A percentile compares a stretch with the other conserved stretches of the same genome.
Evolutionary conservation across 805 yeast genomes (phyloP).

Genomic region (Komagataella phaffii): DNA sequence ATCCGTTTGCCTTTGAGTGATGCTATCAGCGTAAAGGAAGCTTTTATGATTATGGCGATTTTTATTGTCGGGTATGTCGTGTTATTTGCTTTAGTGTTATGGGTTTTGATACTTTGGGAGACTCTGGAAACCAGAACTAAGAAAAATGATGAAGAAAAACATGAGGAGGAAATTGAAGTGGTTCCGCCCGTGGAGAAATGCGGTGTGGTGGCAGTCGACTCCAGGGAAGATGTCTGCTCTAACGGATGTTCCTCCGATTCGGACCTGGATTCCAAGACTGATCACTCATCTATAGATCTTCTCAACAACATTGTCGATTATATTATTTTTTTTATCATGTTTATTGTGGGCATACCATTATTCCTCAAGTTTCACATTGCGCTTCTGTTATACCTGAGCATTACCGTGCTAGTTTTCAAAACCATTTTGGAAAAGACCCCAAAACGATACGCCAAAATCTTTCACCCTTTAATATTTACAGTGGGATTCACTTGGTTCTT

Average conservation of each 20-base stretch:
- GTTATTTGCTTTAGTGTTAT: conserved; percentile 35
- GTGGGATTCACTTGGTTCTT: conserved; percentile 52
- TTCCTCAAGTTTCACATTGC: conserved; percentile 45
- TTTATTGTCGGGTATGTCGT: conserved; percentile 52
- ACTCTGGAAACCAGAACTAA: conserved; percentile 3
- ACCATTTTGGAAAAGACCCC: conserved; percentile 31
- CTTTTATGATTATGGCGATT: conserved; percentile 61
- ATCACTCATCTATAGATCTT: conserved; percentile 10
- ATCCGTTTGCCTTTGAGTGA: conserved; percentile 56
- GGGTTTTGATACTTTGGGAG: conserved; percentile 18
- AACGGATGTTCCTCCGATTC: not conserved
- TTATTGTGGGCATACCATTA: conserved; percentile 44
- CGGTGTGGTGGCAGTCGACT: not conserved
- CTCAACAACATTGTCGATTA: conserved; percentile 39
- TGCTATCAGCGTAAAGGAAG: conserved; percentile 54
- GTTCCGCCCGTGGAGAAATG: not conserved
- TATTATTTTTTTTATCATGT: conserved; percentile 30
- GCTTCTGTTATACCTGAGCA: conserved; percentile 48
- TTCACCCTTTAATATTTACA: conserved; percentile 63
- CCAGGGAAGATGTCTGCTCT: not conserved
- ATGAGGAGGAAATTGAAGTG: conserved; percentile 2
- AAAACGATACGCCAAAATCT: conserved; percentile 27
- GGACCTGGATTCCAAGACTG: conserved; percentile 5
- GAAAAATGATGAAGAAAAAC: conserved; percentile 8
- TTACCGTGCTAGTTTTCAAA: conserved; percentile 45